Conservation (phyloP, 768 basidiomycete species). For the Cystobasidium ongulense region DNA sequence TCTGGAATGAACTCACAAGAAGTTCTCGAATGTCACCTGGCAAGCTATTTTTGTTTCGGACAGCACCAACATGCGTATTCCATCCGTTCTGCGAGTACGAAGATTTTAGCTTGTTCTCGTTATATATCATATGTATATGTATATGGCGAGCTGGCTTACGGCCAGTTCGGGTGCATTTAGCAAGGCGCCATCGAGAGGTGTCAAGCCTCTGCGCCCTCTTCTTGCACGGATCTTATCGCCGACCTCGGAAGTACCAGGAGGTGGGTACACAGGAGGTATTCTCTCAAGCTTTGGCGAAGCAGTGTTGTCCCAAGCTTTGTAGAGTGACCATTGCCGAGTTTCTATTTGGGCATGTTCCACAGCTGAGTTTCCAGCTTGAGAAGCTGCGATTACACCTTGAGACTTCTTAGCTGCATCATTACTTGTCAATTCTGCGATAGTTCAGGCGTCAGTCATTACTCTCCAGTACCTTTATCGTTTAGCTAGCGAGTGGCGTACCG, state of each 20-base stretch:
- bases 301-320: constrained; percentile 27
- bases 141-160: constrained; percentile 30
- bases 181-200: constrained; percentile 43
- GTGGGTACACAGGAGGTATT: constrained; percentile 29
- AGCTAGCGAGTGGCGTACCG: background rate
- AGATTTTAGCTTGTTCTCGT: background rate
- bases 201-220: constrained; percentile 42
- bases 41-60: constrained; percentile 42
- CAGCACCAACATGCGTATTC: constrained; percentile 44
- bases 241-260: constrained; percentile 37
- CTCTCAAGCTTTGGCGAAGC: background rate
- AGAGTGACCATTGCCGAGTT: constrained; percentile 5
- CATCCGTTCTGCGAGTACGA: constrained; percentile 39
- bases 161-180: constrained; percentile 44
- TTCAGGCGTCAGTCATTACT: background rate
- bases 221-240: constrained; percentile 43
- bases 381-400: background rate
- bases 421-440: background rate
- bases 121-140: too few species aligned
- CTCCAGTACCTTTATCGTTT: background rate
- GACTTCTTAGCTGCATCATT: background rate
- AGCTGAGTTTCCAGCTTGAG: background rate
- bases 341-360: background rate
- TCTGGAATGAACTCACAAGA: constrained; percentile 39
- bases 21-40: constrained; percentile 44